Evolutionary conservation across 2,329 filamentous ascomycete species (phyloP).

Genomic region (Grosmannia penicillata): DNA sequence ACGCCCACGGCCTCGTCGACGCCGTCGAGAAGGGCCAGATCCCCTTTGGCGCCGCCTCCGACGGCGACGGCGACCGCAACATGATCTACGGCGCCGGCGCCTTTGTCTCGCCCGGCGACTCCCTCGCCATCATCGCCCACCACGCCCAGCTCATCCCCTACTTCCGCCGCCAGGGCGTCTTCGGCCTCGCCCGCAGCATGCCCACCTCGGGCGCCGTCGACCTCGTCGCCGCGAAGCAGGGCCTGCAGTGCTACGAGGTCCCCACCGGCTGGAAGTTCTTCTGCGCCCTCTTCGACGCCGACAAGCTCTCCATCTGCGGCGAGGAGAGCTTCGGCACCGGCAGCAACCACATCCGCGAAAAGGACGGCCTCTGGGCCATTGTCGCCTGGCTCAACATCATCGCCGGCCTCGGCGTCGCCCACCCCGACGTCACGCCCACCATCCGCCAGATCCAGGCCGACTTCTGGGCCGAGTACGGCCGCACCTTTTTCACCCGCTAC

Average conservation of each 20-base stretch:
- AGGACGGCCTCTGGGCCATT: slow-evolving; percentile 95
- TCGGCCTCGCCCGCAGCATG: slow-evolving; percentile 92
- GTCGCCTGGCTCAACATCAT: slow-evolving; percentile 99
- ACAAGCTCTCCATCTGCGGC: slow-evolving; percentile 96
- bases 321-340: slow-evolving; percentile 98
- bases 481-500: slow-evolving; percentile 97
- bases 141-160: slow-evolving; percentile 93
- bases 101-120: slow-evolving; percentile 95
- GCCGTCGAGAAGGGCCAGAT: slow-evolving; percentile 82
- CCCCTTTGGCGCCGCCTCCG: slow-evolving; percentile 90
- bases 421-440: slow-evolving; percentile 66
- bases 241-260: slow-evolving; percentile 84
- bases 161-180: slow-evolving; percentile 95
- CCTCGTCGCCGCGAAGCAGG: slow-evolving; percentile 88
- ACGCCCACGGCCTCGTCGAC: slow-evolving; percentile 88
- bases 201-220: slow-evolving; percentile 92
- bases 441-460: slow-evolving; percentile 94
- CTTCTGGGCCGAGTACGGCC: slow-evolving; percentile 93
- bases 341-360: slow-evolving; percentile 97
- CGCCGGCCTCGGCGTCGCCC: slow-evolving; percentile 75
- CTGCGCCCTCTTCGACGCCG: slow-evolving; percentile 83
- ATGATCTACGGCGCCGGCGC: slow-evolving; percentile 98
- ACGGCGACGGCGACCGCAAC: slow-evolving; percentile 96
- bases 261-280: slow-evolving; percentile 99
- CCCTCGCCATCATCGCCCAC: slow-evolving; percentile 94